phyloP scores from a whole-genome alignment of 2,329 filamentous ascomycete species.

The Metarhizium brunneum region DNA sequence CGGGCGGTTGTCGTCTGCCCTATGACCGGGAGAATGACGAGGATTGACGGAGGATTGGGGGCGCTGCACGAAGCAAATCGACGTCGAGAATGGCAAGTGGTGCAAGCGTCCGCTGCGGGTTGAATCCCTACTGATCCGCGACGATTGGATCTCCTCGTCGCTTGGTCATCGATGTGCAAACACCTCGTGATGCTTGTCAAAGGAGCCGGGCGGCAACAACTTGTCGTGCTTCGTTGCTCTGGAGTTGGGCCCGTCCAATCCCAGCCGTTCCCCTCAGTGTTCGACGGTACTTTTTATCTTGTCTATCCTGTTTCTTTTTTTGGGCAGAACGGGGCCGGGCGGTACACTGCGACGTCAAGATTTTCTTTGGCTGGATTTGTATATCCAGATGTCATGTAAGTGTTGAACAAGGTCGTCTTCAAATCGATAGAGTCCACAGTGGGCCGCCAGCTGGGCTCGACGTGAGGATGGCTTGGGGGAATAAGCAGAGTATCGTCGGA shows the following conservation, averaged over 20 bases:
- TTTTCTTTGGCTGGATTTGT: neutral
- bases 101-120: neutral
- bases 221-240: neutral
- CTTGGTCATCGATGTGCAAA: neutral
- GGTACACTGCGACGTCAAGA: neutral
- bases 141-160: neutral
- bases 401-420: neutral
- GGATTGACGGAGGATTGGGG: neutral
- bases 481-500: neutral
- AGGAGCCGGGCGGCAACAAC: neutral
- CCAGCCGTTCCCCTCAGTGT: neutral
- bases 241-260: too few species aligned
- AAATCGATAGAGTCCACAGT: neutral
- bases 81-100: neutral
- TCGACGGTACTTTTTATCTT: neutral
- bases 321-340: too few species aligned
- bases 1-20: neutral
- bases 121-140: neutral
- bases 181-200: neutral
- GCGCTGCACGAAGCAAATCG: constrained; percentile 1
- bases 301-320: neutral
- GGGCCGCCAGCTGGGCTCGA: neutral
- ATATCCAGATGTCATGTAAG: neutral
- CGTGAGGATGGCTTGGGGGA: neutral
- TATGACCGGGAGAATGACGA: neutral